A percentile compares a stretch with the other conserved stretches of the same genome.
Conservation (phyloP, 352 stramenopile species). For the Pythium rhizo-oryzae region DNA sequence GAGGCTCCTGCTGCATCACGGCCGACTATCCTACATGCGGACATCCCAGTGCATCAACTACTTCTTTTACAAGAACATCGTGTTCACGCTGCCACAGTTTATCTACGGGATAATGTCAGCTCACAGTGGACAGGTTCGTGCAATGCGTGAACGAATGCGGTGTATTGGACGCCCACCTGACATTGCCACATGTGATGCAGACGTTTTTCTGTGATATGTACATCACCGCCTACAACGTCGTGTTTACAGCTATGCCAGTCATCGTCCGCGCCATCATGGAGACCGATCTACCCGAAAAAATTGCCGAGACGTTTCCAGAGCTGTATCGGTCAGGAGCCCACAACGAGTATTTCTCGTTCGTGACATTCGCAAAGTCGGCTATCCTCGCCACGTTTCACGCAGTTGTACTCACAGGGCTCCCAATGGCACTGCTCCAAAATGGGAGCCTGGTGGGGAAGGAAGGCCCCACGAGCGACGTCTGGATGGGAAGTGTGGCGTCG, state of each 20-base stretch:
- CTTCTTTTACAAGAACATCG: constrained; percentile 99
- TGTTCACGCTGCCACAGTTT: constrained; percentile 90
- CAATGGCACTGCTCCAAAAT: constrained; percentile 57
- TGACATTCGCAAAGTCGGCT: constrained; percentile 45
- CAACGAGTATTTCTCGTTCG: constrained; percentile 66
- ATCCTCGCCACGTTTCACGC: constrained; percentile 60
- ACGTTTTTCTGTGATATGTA: constrained; percentile 84
- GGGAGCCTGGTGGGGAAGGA: constrained; percentile 52
- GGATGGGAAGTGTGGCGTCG: constrained; percentile 88
- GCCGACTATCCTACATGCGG: constrained; percentile 96
- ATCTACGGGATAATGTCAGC: constrained; percentile 85
- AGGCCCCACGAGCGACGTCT: constrained; percentile 64
- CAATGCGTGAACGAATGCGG: background rate
- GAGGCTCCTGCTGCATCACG: constrained; percentile 72
- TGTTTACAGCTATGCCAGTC: constrained; percentile 93
- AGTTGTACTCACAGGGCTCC: constrained; percentile 55
- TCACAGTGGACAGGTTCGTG: constrained; percentile 80
- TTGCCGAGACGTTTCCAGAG: constrained; percentile 72
- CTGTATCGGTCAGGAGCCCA: constrained; percentile 63
- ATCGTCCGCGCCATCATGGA: constrained; percentile 77
- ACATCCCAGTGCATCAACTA: constrained; percentile 96
- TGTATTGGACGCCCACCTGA: background rate
- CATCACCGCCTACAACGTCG: constrained; percentile 95
- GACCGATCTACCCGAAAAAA: constrained; percentile 64
- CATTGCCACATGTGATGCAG: constrained; percentile 24